Evolutionary conservation across 2,329 filamentous ascomycete species (phyloP).

Genomic region (Alternaria angustiovoidea): DNA sequence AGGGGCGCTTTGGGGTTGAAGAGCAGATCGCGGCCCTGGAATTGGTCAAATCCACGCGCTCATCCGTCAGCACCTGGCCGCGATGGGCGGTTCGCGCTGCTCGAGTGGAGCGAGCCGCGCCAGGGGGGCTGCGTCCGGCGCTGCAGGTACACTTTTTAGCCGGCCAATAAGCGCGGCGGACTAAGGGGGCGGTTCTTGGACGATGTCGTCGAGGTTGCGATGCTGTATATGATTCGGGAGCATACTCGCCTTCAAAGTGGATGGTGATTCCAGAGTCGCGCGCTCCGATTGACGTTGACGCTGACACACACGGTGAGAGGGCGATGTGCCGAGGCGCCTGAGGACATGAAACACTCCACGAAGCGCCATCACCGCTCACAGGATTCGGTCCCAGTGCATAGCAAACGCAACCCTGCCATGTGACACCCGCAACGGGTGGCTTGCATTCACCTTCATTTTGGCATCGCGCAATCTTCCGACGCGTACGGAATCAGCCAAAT

Average conservation of each 20-base stretch:
- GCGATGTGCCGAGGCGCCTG: neutral
- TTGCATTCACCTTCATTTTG: conserved; percentile 11
- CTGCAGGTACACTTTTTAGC: conserved; percentile 38
- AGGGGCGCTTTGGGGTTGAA: conserved; percentile 32
- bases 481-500: neutral
- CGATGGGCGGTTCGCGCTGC: conserved; percentile 34
- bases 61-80: conserved; percentile 15
- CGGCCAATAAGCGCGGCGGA: conserved; percentile 12
- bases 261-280: conserved; percentile 1
- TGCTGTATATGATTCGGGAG: conserved; percentile 7
- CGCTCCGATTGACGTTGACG: conserved; percentile 2
- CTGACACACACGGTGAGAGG: neutral
- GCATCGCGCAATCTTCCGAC: conserved; percentile 16
- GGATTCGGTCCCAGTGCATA: neutral
- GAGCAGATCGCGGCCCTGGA: conserved; percentile 39
- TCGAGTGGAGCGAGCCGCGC: conserved; percentile 33
- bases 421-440: conserved; percentile 24
- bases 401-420: conserved; percentile 9
- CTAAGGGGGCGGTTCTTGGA: conserved; percentile 6
- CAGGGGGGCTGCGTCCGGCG: conserved; percentile 22
- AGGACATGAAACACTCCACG: conserved; percentile 10
- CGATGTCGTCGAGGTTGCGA: neutral
- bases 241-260: neutral
- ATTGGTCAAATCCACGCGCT: conserved; percentile 41
- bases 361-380: neutral